Percentiles rank a stretch among this genome's conserved stretches.
phyloP scores from a whole-genome alignment of 768 basidiomycete genomes.

The Russula sp. region DNA sequence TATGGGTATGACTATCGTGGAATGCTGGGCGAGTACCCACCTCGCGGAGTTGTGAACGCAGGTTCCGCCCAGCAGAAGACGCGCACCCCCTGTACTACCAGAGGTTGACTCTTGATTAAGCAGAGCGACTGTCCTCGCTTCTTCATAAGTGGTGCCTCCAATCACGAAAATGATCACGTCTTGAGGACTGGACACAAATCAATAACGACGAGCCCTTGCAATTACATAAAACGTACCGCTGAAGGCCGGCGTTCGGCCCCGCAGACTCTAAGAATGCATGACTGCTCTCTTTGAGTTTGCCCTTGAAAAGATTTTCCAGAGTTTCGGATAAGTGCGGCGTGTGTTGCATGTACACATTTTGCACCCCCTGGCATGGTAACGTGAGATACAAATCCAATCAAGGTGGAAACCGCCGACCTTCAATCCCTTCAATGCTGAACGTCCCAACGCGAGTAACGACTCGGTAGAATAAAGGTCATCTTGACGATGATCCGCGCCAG shows the following conservation, averaged over 20 bases:
- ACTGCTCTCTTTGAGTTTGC: conserved; percentile 76
- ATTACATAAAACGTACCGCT: conserved; percentile 44
- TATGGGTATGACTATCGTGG: not conserved
- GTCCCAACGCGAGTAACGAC: conserved; percentile 88
- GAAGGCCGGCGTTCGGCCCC: conserved; percentile 63
- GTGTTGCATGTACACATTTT: conserved; percentile 98
- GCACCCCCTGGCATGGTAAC: conserved; percentile 67
- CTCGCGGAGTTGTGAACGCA: conserved; percentile 92
- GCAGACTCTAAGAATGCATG: conserved; percentile 83
- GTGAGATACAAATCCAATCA: conserved; percentile 9
- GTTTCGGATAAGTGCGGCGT: conserved; percentile 91
- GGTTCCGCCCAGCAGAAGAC: conserved; percentile 88
- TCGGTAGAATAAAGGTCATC: conserved; percentile 97
- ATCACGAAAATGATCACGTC: conserved; percentile 97
- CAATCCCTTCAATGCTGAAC: conserved; percentile 90
- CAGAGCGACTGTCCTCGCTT: conserved; percentile 77
- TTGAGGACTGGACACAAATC: conserved; percentile 60
- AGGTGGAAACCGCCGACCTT: conserved; percentile 48
- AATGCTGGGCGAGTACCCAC: conserved; percentile 38
- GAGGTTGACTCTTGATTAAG: conserved; percentile 76
- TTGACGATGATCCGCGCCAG: conserved; percentile 93
- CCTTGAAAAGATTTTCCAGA: conserved; percentile 81
- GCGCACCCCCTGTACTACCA: conserved; percentile 54
- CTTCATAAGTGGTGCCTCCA: conserved; percentile 95
- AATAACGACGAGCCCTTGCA: not conserved